A percentile compares a stretch with the other conserved stretches of the same genome.
phyloP scores from a whole-genome alignment of 805 yeast genomes.

The Myxozyma sirexii region DNA sequence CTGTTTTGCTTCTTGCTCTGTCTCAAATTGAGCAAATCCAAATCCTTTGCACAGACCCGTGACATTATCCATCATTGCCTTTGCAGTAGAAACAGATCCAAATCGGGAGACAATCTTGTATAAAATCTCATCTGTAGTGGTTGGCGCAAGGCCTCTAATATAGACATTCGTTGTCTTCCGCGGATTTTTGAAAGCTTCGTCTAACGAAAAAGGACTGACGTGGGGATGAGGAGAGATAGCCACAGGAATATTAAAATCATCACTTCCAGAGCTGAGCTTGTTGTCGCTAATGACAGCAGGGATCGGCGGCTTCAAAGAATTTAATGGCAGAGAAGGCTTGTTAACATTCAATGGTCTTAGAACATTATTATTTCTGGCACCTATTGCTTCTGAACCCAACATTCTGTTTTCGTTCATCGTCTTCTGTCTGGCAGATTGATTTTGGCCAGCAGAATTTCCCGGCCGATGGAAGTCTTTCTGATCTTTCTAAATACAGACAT shows the following conservation, averaged over 20 bases:
- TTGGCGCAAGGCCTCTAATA: constrained; percentile 61
- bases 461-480: neutral
- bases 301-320: neutral
- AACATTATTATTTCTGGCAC: neutral
- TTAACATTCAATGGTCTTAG: neutral
- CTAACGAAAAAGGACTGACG: constrained; percentile 15
- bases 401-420: neutral
- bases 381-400: neutral
- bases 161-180: constrained; percentile 55
- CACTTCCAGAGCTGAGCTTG: neutral
- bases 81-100: constrained; percentile 55
- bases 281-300: neutral
- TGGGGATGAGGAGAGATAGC: constrained; percentile 27
- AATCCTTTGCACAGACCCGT: constrained; percentile 37
- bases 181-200: constrained; percentile 38
- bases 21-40: constrained; percentile 50
- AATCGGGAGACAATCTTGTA: constrained; percentile 45
- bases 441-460: neutral
- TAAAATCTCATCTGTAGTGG: constrained; percentile 57
- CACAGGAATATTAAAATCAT: constrained; percentile 21
- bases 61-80: constrained; percentile 49
- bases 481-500: neutral
- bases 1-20: constrained; percentile 35
- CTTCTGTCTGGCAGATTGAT: neutral
- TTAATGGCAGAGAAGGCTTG: neutral